Percentiles rank a stretch among this genome's conserved stretches.
These are phyloP conservation scores for Coffea canephora DNA, from an alignment of 257 asterid genomes.

Conservation along the genomic window DNA sequence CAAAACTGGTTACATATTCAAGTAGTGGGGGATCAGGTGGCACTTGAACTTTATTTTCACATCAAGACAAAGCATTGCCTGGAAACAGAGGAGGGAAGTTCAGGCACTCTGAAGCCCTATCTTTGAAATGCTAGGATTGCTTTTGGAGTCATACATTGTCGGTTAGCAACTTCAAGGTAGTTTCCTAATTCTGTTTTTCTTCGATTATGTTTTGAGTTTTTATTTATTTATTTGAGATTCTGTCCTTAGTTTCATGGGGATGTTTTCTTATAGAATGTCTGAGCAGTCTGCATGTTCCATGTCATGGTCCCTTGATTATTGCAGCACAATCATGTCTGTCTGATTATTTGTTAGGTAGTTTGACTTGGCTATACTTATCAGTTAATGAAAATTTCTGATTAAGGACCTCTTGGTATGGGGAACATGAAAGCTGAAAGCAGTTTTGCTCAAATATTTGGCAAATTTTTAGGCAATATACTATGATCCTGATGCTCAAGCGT, in stretches of 20 bases:
- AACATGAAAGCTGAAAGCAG: slow-evolving; percentile 6
- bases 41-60: slow-evolving; percentile 14
- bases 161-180: slow-evolving; percentile 28
- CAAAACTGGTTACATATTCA: slow-evolving; percentile 15
- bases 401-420: neutral
- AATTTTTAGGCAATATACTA: neutral
- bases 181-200: slow-evolving; percentile 1
- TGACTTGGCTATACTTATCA: neutral
- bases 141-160: slow-evolving; percentile 9
- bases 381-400: slow-evolving; percentile 4
- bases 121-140: slow-evolving; percentile 21
- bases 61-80: slow-evolving; percentile 18
- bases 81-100: slow-evolving; percentile 14
- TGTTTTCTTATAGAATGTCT: neutral
- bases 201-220: neutral
- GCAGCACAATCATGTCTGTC: neutral
- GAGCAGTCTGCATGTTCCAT: neutral
- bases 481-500: slow-evolving; percentile 7
- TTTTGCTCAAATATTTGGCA: slow-evolving; percentile 3
- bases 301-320: neutral
- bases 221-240: neutral
- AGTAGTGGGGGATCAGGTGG: slow-evolving; percentile 21
- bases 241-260: neutral
- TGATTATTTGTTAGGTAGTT: neutral
- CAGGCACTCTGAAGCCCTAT: slow-evolving; percentile 18